Evolutionary conservation across 768 basidiomycete genomes (phyloP).

Genomic region (Pleurotus citrinopileatus): DNA sequence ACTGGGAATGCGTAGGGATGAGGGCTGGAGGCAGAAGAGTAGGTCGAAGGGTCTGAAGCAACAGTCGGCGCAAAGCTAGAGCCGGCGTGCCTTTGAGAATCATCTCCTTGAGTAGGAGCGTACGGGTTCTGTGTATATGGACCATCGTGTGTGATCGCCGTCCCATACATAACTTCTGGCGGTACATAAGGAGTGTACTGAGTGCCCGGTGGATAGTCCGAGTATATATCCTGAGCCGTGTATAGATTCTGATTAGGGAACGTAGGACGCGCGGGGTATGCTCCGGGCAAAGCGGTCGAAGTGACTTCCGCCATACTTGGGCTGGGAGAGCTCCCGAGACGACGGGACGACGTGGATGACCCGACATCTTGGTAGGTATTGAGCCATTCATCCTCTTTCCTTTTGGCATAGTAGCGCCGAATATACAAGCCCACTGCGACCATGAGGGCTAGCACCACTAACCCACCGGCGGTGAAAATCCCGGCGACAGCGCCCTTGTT

Average conservation of each 20-base stretch:
- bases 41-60: not conserved
- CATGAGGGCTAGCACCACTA: conserved; percentile 30
- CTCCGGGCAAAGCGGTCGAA: not conserved
- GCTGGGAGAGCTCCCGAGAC: not conserved
- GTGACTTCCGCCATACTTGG: conserved; percentile 8
- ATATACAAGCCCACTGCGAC: conserved; percentile 14
- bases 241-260: not conserved
- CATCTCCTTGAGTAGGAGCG: not conserved
- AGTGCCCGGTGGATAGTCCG: not conserved
- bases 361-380: conserved; percentile 10
- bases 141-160: conserved; percentile 9
- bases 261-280: conserved; percentile 16
- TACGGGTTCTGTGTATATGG: not conserved
- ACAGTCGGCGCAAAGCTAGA: not conserved
- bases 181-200: conserved; percentile 5
- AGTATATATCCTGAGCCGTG: not conserved
- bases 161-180: conserved; percentile 5
- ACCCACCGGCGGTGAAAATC: conserved; percentile 38
- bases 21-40: not conserved
- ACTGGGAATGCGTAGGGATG: conserved; percentile 3
- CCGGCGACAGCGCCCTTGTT: conserved; percentile 45
- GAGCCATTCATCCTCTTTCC: conserved; percentile 4
- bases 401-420: conserved; percentile 2
- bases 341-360: not conserved
- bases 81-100: not conserved